Conservation (phyloP, 345 rosid species). For the Heritiera fomes region DNA sequence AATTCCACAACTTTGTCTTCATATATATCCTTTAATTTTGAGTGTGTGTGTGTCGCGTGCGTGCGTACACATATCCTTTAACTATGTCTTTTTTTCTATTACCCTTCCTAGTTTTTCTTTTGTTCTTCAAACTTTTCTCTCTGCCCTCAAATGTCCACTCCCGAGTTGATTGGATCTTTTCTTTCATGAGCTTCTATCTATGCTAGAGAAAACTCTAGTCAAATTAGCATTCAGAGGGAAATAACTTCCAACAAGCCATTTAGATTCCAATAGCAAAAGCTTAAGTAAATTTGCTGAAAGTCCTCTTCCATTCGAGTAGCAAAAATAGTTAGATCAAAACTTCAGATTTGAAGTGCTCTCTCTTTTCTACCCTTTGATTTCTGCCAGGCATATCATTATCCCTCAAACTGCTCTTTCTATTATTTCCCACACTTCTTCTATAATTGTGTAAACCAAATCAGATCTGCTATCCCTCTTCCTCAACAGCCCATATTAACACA, state of each 20-base stretch:
- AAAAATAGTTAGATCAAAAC: background rate
- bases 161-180: background rate
- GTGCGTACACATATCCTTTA: too few species aligned
- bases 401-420: conserved; percentile 4
- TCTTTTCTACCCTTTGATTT: background rate
- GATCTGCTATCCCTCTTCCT: background rate
- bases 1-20: too few species aligned
- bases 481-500: background rate
- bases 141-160: background rate
- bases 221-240: background rate
- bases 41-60: too few species aligned
- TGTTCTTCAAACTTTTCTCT: background rate
- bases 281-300: background rate
- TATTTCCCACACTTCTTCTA: background rate
- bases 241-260: background rate
- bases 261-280: background rate
- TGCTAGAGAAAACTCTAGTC: background rate
- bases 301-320: background rate
- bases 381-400: conserved; percentile 1
- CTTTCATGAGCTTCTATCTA: background rate
- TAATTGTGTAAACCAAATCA: background rate
- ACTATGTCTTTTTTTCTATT: background rate
- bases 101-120: background rate
- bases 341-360: background rate
- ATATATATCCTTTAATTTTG: too few species aligned